Base-by-base conservation (phyloP, 1,284 basidiomycete genomes). In the Tylopilus sp. region DNA sequence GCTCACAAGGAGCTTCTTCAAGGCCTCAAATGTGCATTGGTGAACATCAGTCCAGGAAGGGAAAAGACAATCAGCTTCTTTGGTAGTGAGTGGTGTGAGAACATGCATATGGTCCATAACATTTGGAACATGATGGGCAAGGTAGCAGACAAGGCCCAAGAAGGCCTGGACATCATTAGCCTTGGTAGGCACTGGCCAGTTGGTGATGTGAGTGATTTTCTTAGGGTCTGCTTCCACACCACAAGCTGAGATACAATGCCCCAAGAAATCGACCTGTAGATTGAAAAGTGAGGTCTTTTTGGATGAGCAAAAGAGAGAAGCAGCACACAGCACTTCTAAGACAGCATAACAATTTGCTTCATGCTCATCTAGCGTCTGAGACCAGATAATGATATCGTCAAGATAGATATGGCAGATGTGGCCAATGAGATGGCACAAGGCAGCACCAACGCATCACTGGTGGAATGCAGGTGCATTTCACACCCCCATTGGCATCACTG, bases 361-460 rank as follows among this genome's bases (percentile, higher is more conserved):
- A 11, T 32, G 31, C 13, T 32, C 13, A 9, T 32, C 31, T 13
- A 32, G 7, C 8, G 31, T 32, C 15, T 11, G 10, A 4, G 31
- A 32, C 31, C 31, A 32, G 10, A 14, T 32, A 14, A 32, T 32
- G 31, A 32, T 32, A 14, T 32, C 31, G 15, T 32, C 31, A 0
- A 77, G 52, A 46, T 76, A 76, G 0, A 74, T 61, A 28, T 62
- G 58, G 15, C 57, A 63, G 2, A 61, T 55, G 42, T 54, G 50
- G 0, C 65, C 62, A 28, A 72, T 56, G 2, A 42, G 40, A 0
- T 60, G 58, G 1, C 26, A 32, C 0, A 71, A 48, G 0, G 57
- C 54, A 2, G 31, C 2, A 0, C 51, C 51, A 57, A 71, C 62
- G 0, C 43, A 37, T 0, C 37, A n/a, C 25, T 71, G 66, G 25